phyloP scores from a whole-genome alignment of 306 rosid genomes.

The Geum urbanum region DNA sequence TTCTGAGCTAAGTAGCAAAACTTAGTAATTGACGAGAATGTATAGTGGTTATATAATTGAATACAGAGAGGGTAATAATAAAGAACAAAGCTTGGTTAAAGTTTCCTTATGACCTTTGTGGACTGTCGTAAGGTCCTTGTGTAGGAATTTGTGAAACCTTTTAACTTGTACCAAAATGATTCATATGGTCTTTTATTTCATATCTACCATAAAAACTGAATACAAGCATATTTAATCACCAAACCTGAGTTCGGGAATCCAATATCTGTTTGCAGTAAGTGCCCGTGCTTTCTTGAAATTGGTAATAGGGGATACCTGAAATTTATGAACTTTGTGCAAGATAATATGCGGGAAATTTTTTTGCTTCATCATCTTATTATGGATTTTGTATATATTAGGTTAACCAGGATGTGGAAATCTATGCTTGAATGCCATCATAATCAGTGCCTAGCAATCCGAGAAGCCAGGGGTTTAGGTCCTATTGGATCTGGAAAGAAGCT shows the following conservation, averaged over 20 bases:
- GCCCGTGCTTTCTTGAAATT: not conserved
- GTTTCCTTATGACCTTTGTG: too few species aligned
- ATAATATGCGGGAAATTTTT: not conserved
- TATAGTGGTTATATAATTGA: too few species aligned
- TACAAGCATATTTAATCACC: too few species aligned
- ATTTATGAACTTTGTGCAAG: not conserved
- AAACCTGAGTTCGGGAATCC: not conserved
- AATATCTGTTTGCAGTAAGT: not conserved
- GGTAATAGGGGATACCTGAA: not conserved
- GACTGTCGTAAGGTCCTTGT: not conserved
- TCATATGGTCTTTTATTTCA: not conserved
- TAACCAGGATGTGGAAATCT: constrained; percentile 85
- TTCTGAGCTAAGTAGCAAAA: not conserved
- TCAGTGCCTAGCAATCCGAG: constrained; percentile 77
- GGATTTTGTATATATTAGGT: constrained; percentile 41
- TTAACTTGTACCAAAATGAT: not conserved
- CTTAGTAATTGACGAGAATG: too few species aligned
- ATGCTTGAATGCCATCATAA: constrained; percentile 92
- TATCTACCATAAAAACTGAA: not conserved
- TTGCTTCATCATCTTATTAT: constrained; percentile 16
- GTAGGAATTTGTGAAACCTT: not conserved
- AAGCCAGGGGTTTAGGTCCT: constrained; percentile 76
- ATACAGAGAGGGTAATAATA: too few species aligned
- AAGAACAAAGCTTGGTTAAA: too few species aligned
- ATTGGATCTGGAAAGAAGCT: constrained; percentile 69